A percentile compares a stretch with the other conserved stretches of the same genome.
phyloP scores from a whole-genome alignment of 2,329 filamentous ascomycete genomes.

The Didymella segeticola region DNA sequence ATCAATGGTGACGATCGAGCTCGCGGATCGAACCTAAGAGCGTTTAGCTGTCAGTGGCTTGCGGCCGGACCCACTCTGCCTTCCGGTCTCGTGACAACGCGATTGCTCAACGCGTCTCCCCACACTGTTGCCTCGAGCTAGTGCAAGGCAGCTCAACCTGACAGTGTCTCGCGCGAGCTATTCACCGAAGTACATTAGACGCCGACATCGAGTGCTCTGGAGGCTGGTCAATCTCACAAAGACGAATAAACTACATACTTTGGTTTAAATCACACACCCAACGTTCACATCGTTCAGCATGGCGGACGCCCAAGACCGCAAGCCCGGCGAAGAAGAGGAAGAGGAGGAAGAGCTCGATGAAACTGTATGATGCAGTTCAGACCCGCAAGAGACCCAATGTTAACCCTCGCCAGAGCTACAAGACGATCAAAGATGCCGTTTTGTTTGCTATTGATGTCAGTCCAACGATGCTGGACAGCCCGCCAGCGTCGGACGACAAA shows the following conservation, averaged over 20 bases:
- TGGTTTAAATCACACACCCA: too few relatives aligned
- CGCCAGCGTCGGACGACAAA: slow-evolving; percentile 67
- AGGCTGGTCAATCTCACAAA: too few relatives aligned
- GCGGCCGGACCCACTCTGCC: slow-evolving; percentile 4
- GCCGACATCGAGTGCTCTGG: neutral
- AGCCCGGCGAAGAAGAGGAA: slow-evolving; percentile 62
- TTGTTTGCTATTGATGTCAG: slow-evolving; percentile 95
- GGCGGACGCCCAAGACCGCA: slow-evolving; percentile 41
- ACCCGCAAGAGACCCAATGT: neutral
- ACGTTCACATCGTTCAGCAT: slow-evolving; percentile 26
- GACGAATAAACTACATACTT: too few relatives aligned
- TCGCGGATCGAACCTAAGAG: slow-evolving; percentile 23
- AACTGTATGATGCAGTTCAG: slow-evolving; percentile 53
- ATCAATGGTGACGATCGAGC: slow-evolving; percentile 35
- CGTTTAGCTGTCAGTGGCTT: neutral
- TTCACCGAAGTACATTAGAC: neutral
- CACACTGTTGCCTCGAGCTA: slow-evolving; percentile 31
- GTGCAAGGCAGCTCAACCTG: slow-evolving; percentile 3
- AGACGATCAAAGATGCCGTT: slow-evolving; percentile 95
- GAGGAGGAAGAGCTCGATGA: slow-evolving; percentile 75
- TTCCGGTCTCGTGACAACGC: slow-evolving; percentile 26
- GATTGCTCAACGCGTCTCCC: slow-evolving; percentile 31
- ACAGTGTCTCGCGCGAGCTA: neutral
- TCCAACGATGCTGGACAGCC: slow-evolving; percentile 78
- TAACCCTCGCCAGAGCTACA: slow-evolving; percentile 69